Conservation (phyloP, 148 eudicot genomes). For the Drosera capensis region DNA sequence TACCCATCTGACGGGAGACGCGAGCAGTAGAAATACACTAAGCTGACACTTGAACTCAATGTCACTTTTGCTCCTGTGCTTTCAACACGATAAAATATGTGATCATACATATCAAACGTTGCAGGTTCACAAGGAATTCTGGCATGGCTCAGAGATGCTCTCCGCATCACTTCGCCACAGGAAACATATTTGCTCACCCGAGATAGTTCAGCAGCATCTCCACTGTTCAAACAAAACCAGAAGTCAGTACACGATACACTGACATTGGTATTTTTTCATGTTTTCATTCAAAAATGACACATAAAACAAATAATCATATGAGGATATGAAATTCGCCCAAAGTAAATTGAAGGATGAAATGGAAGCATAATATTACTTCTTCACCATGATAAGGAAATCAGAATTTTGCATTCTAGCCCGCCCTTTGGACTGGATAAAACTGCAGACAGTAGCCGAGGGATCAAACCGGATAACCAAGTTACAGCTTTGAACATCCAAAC, state of each 20-base stretch:
- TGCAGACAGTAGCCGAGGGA: conserved; percentile 54
- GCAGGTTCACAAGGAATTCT: conserved; percentile 54
- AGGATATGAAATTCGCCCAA: too few species aligned
- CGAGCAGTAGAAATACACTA: conserved; percentile 71
- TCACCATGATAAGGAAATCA: conserved; percentile 53
- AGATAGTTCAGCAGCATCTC: conserved; percentile 27
- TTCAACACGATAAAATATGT: conserved; percentile 44
- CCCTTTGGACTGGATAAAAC: conserved; percentile 92
- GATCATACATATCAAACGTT: conserved; percentile 20
- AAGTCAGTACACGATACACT: conserved; percentile 1
- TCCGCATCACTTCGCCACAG: conserved; percentile 62
- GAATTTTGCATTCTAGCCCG: conserved; percentile 80
- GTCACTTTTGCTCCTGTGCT: conserved; percentile 69
- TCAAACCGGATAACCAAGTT: conserved; percentile 53
- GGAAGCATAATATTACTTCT: conserved; percentile 25
- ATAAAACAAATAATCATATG: too few species aligned
- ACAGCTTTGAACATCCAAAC: conserved; percentile 55
- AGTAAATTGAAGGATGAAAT: not conserved
- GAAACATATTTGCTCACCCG: conserved; percentile 37
- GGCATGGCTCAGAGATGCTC: conserved; percentile 50
- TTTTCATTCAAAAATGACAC: too few species aligned
- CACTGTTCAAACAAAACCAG: conserved; percentile 23
- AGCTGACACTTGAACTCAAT: conserved; percentile 45
- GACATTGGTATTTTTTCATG: too few species aligned
- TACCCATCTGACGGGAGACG: conserved; percentile 85